phyloP scores from a whole-genome alignment of 2,329 filamentous ascomycete genomes.

The Alternaria atra region DNA sequence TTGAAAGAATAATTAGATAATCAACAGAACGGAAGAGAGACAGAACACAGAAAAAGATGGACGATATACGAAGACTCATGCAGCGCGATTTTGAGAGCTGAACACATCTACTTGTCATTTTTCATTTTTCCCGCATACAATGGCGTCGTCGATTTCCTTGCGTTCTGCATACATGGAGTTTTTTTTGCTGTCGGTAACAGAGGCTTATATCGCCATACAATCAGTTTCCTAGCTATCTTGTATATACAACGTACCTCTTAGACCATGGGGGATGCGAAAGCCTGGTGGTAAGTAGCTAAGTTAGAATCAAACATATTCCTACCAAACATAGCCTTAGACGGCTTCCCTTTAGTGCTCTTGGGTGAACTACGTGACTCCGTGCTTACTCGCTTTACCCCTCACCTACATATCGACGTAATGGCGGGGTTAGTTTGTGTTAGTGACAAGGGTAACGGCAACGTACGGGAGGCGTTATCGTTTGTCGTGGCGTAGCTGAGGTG shows the following conservation, averaged over 20 bases:
- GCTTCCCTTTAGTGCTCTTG: too few relatives aligned
- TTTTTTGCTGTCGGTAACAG: background rate
- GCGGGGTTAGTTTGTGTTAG: background rate
- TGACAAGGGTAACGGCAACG: background rate
- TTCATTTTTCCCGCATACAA: background rate
- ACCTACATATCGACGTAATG: background rate
- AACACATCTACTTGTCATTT: constrained; percentile 6
- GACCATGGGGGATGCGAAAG: background rate
- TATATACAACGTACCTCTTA: background rate
- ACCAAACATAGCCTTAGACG: background rate
- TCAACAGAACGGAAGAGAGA: background rate
- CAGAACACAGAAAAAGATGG: constrained; percentile 2
- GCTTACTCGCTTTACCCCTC: background rate
- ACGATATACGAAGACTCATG: constrained; percentile 17
- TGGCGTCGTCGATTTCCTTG: background rate
- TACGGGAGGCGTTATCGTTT: constrained; percentile 1
- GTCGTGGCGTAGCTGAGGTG: constrained; percentile 1
- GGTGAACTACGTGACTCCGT: background rate
- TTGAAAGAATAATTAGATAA: background rate
- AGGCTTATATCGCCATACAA: constrained; percentile 1
- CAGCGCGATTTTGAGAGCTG: constrained; percentile 12
- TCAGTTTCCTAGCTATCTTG: background rate
- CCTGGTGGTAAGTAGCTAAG: background rate
- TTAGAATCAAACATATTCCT: background rate
- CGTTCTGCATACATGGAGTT: constrained; percentile 2